Evolutionary conservation across 1,284 basidiomycete genomes (phyloP).

Genomic region (Thecaphora thlaspeos): DNA sequence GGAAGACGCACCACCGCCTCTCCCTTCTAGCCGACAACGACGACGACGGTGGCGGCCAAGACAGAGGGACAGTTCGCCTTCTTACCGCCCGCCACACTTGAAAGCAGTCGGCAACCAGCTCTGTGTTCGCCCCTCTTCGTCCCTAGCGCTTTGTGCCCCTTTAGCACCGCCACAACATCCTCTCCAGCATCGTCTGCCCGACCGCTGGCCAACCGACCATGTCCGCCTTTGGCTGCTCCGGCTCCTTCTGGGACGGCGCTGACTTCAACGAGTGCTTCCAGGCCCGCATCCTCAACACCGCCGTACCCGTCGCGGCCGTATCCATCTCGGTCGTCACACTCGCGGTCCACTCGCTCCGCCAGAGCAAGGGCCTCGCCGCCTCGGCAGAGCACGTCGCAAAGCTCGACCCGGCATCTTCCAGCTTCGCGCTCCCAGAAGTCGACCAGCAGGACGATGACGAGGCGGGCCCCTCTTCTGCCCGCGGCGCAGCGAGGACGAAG

Average conservation of each 20-base stretch:
- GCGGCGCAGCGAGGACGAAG: constrained; percentile 4
- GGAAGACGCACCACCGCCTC: too few species aligned
- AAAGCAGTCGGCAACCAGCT: too few species aligned
- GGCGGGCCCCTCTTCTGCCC: constrained; percentile 9
- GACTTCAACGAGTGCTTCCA: constrained; percentile 40
- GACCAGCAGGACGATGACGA: neutral
- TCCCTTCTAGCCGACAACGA: too few species aligned
- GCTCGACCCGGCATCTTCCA: constrained; percentile 39
- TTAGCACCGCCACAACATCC: too few species aligned
- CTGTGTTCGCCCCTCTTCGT: too few species aligned
- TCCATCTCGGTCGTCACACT: constrained; percentile 22
- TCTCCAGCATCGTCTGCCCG: too few species aligned
- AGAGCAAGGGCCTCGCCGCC: constrained; percentile 14
- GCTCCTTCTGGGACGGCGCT: constrained; percentile 21
- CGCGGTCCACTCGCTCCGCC: constrained; percentile 20
- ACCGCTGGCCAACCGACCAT: neutral
- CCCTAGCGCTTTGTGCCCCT: too few species aligned
- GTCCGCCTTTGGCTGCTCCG: neutral
- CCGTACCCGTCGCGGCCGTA: constrained; percentile 21
- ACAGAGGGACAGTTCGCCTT: too few species aligned
- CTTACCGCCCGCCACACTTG: too few species aligned
- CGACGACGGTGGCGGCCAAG: too few species aligned
- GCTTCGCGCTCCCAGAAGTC: constrained; percentile 18
- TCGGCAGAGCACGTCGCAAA: constrained; percentile 34
- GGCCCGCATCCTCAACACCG: constrained; percentile 28